A percentile compares a stretch with the other conserved stretches of the same genome.
Evolutionary conservation across 129 eudicot genomes (phyloP).

Genomic region (Solidago caesia): DNA sequence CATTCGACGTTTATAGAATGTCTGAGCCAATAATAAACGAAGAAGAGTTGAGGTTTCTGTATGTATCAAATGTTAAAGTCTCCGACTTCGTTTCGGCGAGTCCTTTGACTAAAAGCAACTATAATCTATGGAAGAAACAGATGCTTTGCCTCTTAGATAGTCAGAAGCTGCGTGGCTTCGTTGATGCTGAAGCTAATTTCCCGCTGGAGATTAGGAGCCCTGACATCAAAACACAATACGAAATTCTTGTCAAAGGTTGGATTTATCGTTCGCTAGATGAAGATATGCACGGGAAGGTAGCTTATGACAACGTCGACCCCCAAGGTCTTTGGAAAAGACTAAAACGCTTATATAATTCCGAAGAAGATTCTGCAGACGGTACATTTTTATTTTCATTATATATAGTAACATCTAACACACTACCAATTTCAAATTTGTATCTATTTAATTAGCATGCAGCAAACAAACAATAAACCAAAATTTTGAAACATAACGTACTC

Average conservation of each 20-base stretch:
- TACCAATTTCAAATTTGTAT: no score
- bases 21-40: no score
- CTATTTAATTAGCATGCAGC: no score
- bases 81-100: background rate
- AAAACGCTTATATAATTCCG: no score
- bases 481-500: no score
- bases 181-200: background rate
- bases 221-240: background rate
- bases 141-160: background rate
- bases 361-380: no score
- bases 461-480: no score
- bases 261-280: slow-evolving; percentile 20
- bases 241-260: slow-evolving; percentile 21
- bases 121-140: background rate
- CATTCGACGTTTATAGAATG: no score
- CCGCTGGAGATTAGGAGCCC: background rate
- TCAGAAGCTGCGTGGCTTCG: background rate
- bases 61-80: background rate
- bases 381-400: no score
- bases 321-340: no score
- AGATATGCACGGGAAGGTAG: background rate
- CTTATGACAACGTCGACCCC: no score
- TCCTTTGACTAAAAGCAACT: background rate
- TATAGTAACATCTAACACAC: no score
- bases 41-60: background rate